phyloP scores from a whole-genome alignment of 2,329 filamentous ascomycete species.

The Fusarium nelsonii region DNA sequence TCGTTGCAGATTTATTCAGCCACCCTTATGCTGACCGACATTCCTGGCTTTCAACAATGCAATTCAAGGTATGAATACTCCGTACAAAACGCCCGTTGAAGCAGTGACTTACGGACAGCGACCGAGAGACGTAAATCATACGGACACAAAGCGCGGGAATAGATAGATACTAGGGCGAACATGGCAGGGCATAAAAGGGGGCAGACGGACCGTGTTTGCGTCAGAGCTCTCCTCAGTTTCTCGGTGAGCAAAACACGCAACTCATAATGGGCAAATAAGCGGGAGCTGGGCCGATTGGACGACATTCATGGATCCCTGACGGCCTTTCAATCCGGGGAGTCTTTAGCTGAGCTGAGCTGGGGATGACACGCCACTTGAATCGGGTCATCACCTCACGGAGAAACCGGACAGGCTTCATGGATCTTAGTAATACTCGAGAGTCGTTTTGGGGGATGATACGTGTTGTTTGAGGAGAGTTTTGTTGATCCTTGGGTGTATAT shows the following conservation, averaged over 20 bases:
- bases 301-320: slow-evolving; percentile 2
- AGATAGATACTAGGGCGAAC: not conserved
- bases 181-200: slow-evolving; percentile 27
- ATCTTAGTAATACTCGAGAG: not conserved
- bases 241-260: slow-evolving; percentile 39
- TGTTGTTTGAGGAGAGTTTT: slow-evolving; percentile 5
- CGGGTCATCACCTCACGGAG: slow-evolving; percentile 45
- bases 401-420: slow-evolving; percentile 19
- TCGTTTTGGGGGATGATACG: not conserved
- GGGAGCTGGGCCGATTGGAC: slow-evolving; percentile 40
- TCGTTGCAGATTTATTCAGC: not conserved
- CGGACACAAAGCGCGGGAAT: not conserved
- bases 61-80: not conserved
- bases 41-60: not conserved
- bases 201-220: slow-evolving; percentile 32
- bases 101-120: not conserved
- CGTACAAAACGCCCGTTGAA: not conserved
- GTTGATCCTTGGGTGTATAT: not conserved
- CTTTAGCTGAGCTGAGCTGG: slow-evolving; percentile 5
- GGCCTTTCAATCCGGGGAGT: slow-evolving; percentile 14
- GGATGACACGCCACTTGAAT: slow-evolving; percentile 42
- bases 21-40: not conserved
- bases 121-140: not conserved
- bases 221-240: slow-evolving; percentile 19
- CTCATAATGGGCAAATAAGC: slow-evolving; percentile 3